Evolutionary conservation across 2,329 filamentous ascomycete genomes (phyloP), one percentile per base, ranked within the genome.

Genomic region (Phialophora macrospora): DNA sequence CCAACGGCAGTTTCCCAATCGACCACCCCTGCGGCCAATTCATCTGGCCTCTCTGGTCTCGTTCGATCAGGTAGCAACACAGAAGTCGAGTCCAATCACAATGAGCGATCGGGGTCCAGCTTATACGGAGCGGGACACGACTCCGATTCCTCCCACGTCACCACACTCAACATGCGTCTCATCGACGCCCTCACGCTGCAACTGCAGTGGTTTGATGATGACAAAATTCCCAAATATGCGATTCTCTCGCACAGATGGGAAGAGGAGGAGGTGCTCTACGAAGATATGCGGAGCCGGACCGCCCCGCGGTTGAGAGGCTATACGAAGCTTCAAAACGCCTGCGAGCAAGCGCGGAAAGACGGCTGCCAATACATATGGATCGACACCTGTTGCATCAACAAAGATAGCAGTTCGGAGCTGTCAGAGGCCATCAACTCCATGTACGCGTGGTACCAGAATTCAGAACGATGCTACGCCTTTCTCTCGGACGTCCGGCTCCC

Each of bases 321-420:
- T 51, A n/a, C 20, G 26, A 77, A 77, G 55, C 70, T 77, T 26
- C 26, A 66, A 4, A 62, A 51, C 2, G 67, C 69, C 52, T 70
- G 67, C 46, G 38, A 64, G 30, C 68, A 71, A 12, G 73, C 74
- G 1, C 6, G n/a, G 4, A 52, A 62, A 5, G 74, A 78, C 52
- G 70, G 70, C 14, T 59, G 75, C 6, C 65, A 57, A 6, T 78
- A 75, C 46, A 66, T 72, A 22, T 79, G 77, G 77, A 70, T 77
- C 4, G 77, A 79, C 67, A 78, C 76, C 0, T 77, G 75, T 66
- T 79, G 77, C 60, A 78, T 79, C 60, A 74, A 78, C 63, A 78
- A 78, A 65, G 66, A 67, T 1, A 75, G 72, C 62, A 75, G 71
- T 55, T 69, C 75, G 0, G 77, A 78, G 70, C 70, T 79, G 1